Evolutionary conservation across 2,329 filamentous ascomycete species (phyloP), one percentile per base, ranked within the genome.

Genomic region (Alternaria burnsii): DNA sequence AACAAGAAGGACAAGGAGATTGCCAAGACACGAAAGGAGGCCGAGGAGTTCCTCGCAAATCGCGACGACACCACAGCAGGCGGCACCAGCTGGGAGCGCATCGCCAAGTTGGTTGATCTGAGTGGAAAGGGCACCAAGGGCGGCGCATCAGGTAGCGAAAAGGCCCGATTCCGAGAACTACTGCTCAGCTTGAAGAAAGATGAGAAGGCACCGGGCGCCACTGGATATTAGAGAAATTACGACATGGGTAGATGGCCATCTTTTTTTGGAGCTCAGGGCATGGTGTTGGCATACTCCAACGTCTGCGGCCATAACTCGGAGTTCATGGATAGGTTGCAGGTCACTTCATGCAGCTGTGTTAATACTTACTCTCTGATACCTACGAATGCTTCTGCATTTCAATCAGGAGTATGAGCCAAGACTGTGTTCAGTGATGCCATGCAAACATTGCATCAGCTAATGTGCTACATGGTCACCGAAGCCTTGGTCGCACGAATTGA

Each of bases 41-140:
- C 94, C 7, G 94, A 98, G 75, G 89, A 97, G 76, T 99, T 98
- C 80, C 83, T 98, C 47, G 89, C 87, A 55, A 93, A 85, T 79
- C 88, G 94, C 62, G 94, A 99, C 78, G 94, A 98, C 78, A 97
- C 94, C 40, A 92, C 93, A 24, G 92, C 92, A 11, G 95, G 95
- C 52, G 95, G 95, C 64, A 99, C 95, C 5, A 97, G 92, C 85
- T 99, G 95, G 95, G 95, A 99, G 83, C 90, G 95, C 70, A 98
- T 99, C 75, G 91, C 94, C 24, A 99, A 98, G 84, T 81, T 99
- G 71, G 94, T 98, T n/a, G 95, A 99, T 80, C 82, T 99, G 67
- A 97, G 93, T 74, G 95, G 95, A 64, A 99, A 98, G 83, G 93
- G 94, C 14, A 83, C 87, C 61, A 91, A 89, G 80, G 94, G 94